Conservation (phyloP, 208 protist genomes). For the Paratrypanosoma confusum region DNA sequence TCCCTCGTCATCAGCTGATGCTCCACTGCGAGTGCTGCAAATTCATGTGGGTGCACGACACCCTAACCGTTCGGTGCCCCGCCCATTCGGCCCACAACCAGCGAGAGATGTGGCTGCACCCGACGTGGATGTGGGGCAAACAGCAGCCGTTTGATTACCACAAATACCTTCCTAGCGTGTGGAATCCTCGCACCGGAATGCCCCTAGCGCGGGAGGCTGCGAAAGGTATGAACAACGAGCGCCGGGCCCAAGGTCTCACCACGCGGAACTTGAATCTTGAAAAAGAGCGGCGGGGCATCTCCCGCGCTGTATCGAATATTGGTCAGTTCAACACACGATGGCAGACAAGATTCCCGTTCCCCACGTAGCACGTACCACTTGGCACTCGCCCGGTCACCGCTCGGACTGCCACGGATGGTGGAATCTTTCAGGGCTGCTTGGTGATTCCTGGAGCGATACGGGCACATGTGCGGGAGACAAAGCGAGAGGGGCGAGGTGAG, state of each 20-base stretch:
- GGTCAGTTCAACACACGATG: slow-evolving; percentile 63
- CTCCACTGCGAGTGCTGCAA: slow-evolving; percentile 65
- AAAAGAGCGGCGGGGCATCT: slow-evolving; percentile 55
- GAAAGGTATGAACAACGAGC: slow-evolving; percentile 80
- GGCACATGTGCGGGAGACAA: too few relatives aligned
- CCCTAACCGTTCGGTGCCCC: slow-evolving; percentile 62
- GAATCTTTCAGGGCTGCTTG: too few relatives aligned
- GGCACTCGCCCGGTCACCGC: too few relatives aligned
- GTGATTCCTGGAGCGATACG: too few relatives aligned
- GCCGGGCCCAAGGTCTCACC: slow-evolving; percentile 53
- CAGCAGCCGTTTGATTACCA: slow-evolving; percentile 80
- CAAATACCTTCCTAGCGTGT: slow-evolving; percentile 67
- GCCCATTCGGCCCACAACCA: slow-evolving; percentile 61
- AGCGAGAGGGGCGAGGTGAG: too few relatives aligned
- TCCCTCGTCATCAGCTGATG: slow-evolving; percentile 52
- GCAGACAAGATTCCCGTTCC: slow-evolving; percentile 75
- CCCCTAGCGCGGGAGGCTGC: slow-evolving; percentile 63
- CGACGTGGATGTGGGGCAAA: slow-evolving; percentile 80
- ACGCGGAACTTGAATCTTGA: slow-evolving; percentile 54
- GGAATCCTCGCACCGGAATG: slow-evolving; percentile 67
- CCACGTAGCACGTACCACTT: slow-evolving; percentile 18
- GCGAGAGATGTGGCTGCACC: slow-evolving; percentile 75
- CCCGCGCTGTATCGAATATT: slow-evolving; percentile 50
- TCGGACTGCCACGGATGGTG: too few relatives aligned
- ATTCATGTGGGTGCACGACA: slow-evolving; percentile 73